phyloP scores from a whole-genome alignment of 768 basidiomycete species.

The Dioszegia crocea region DNA sequence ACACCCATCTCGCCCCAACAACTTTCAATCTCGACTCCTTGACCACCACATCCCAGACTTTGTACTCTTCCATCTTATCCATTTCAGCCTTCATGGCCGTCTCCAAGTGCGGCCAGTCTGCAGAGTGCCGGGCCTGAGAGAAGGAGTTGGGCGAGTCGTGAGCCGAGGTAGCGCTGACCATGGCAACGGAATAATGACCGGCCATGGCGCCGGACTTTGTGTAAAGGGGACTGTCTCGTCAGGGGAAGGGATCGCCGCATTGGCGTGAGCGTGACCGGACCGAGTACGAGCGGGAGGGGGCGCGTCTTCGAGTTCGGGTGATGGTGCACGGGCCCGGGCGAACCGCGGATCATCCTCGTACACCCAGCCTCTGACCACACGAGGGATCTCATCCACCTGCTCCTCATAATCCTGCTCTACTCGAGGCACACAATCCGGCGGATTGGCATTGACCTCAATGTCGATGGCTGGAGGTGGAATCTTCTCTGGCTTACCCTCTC shows the following conservation, averaged over 20 bases:
- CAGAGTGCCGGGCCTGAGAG: neutral
- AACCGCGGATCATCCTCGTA: neutral
- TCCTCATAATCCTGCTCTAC: too few species aligned
- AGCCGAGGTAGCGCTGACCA: neutral
- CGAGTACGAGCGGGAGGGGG: neutral
- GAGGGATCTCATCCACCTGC: too few species aligned
- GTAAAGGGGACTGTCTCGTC: neutral
- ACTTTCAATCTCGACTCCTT: neutral
- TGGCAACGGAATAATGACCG: neutral
- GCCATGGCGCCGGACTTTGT: neutral
- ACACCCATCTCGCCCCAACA: constrained; percentile 3
- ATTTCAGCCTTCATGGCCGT: constrained; percentile 5
- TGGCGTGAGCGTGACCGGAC: neutral
- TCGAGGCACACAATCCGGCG: neutral
- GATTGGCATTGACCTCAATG: neutral
- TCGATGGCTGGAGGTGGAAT: constrained; percentile 1
- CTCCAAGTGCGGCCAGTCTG: constrained; percentile 5
- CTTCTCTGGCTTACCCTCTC: neutral
- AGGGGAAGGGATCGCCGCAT: neutral
- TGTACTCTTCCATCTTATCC: constrained; percentile 6
- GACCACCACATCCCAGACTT: constrained; percentile 2
- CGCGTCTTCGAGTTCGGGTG: neutral
- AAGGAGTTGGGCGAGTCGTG: neutral
- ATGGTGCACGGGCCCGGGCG: neutral
- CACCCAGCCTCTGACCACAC: too few species aligned